These are phyloP conservation scores for Talaromyces sp. DNA, from an alignment of 2,329 filamentous ascomycete species.

Conservation along the genomic window DNA sequence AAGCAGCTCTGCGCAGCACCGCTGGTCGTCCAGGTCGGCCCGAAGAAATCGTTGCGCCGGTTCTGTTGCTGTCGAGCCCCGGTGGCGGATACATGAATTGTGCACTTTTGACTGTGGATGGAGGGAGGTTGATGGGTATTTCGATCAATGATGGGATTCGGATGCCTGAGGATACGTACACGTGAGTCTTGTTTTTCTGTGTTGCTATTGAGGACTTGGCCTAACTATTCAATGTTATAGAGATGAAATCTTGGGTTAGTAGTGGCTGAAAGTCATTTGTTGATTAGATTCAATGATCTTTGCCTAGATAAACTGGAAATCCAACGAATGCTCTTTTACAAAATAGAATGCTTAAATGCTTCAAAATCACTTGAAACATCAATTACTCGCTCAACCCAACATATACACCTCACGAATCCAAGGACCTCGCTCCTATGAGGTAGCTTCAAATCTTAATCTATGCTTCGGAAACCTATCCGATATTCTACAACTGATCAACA, in stretches of 20 bases:
- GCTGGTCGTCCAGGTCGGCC: conserved; percentile 19
- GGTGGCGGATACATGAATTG: conserved; percentile 23
- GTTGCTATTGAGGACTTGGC: not conserved
- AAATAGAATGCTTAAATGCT: no score
- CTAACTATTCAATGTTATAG: not conserved
- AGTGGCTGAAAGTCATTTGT: not conserved
- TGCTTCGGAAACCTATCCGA: not conserved
- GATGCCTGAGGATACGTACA: conserved; percentile 13
- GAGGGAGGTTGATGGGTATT: conserved; percentile 15
- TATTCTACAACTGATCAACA: not conserved
- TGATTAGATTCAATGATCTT: not conserved
- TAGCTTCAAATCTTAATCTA: not conserved
- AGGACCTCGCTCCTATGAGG: not conserved
- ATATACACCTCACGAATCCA: not conserved
- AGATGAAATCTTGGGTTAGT: conserved; percentile 7
- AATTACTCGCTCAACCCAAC: not conserved
- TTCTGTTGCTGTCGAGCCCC: conserved; percentile 19
- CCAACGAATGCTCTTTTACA: not conserved
- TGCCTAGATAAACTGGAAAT: not conserved
- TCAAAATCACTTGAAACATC: no score
- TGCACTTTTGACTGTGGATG: conserved; percentile 21
- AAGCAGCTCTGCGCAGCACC: conserved; percentile 20
- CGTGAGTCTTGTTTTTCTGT: conserved; percentile 2
- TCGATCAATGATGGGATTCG: conserved; percentile 13
- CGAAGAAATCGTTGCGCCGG: conserved; percentile 22